phyloP scores from a whole-genome alignment of 2,329 filamentous ascomycete species.

The Fusarium sp. region DNA sequence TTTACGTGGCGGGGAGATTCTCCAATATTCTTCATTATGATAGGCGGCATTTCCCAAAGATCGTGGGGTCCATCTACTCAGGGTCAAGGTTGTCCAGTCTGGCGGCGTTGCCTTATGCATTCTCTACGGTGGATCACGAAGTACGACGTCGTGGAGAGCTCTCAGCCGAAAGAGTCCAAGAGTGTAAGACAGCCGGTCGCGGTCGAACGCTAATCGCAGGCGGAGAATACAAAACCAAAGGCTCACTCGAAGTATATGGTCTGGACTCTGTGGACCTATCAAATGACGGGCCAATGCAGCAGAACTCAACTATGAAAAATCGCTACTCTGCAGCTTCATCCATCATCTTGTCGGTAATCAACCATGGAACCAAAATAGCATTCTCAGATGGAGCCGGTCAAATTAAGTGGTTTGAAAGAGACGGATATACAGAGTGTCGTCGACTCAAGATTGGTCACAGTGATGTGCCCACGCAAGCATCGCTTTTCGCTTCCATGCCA shows the following conservation, averaged over 20 bases:
- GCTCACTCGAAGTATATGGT: constrained; percentile 88
- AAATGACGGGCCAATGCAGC: constrained; percentile 46
- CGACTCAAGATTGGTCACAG: constrained; percentile 67
- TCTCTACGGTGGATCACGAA: constrained; percentile 72
- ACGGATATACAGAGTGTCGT: constrained; percentile 75
- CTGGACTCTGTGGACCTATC: constrained; percentile 55
- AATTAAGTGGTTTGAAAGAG: constrained; percentile 91
- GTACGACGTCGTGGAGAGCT: constrained; percentile 67
- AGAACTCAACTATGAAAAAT: constrained; percentile 75
- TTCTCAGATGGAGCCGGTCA: constrained; percentile 87
- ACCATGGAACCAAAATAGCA: constrained; percentile 85
- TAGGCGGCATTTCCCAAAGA: constrained; percentile 82
- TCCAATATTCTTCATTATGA: constrained; percentile 92
- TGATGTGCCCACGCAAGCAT: constrained; percentile 59
- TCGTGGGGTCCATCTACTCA: constrained; percentile 84
- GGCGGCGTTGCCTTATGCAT: constrained; percentile 75
- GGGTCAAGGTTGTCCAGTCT: constrained; percentile 83
- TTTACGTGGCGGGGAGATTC: constrained; percentile 90
- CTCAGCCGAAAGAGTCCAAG: constrained; percentile 65
- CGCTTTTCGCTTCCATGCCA: constrained; percentile 65
- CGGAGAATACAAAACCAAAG: constrained; percentile 92
- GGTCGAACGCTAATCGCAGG: constrained; percentile 81
- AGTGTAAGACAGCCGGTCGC: constrained; percentile 63
- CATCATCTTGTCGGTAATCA: constrained; percentile 83
- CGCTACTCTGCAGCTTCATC: constrained; percentile 84